Evolutionary conservation across 108 stramenopile species (phyloP).

Genomic region (Bacterosira constricta): DNA sequence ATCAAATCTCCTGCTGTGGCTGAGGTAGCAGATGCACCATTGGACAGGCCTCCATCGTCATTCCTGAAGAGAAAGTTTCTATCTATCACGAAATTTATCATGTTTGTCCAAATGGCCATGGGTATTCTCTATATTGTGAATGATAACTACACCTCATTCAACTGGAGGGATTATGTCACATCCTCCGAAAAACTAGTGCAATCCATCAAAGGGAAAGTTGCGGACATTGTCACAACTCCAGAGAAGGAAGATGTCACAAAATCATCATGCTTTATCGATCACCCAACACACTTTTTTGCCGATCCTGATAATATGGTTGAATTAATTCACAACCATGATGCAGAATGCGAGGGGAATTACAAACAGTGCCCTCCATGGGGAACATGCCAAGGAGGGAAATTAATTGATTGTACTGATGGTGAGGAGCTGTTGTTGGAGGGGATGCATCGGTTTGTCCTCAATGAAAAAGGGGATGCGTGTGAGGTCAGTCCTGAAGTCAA

Average conservation of each 20-base stretch:
- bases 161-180: too few relatives aligned
- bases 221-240: too few relatives aligned
- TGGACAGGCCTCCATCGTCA: not conserved
- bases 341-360: slow-evolving; percentile 25
- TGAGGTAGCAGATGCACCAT: not conserved
- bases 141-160: not conserved
- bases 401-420: slow-evolving; percentile 34
- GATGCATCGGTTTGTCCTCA: slow-evolving; percentile 24
- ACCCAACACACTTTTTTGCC: slow-evolving; percentile 19
- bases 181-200: too few relatives aligned
- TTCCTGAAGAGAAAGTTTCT: not conserved
- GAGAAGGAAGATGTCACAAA: not conserved
- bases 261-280: slow-evolving; percentile 13
- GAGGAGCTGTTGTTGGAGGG: slow-evolving; percentile 7
- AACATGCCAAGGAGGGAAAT: slow-evolving; percentile 36
- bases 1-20: not conserved
- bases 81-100: not conserved
- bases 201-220: too few relatives aligned
- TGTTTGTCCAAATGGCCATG: not conserved
- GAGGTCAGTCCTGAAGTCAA: slow-evolving; percentile 15
- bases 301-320: slow-evolving; percentile 6
- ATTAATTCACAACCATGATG: too few relatives aligned
- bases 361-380: slow-evolving; percentile 45
- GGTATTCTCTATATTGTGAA: not conserved
- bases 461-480: slow-evolving; percentile 9